Evolutionary conservation across 192 early-diverging fungal genomes (phyloP), one percentile per base, ranked within the genome.

Genomic region (Linnemannia elongata): DNA sequence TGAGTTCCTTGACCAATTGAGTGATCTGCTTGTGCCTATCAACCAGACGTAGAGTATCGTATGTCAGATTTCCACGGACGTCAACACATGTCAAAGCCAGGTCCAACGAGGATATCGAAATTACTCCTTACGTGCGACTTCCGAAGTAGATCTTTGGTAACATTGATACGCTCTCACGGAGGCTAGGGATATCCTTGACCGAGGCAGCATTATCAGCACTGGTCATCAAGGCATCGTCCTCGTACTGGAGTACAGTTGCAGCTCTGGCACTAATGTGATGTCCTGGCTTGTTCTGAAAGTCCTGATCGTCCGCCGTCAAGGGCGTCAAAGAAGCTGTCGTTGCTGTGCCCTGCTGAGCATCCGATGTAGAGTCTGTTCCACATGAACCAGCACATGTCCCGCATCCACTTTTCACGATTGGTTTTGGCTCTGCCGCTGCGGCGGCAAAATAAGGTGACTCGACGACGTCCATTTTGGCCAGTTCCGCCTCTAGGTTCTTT

Each of bases 1-100:
- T 88, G 30, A 94, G 77, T 45, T 94, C 92, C 17, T 81, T 81
- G 42, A 94, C 85, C 38, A 81, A 74, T 74, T 94, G 93, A 8
- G 90, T 90, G 30, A 94, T 89, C 81, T 94, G 93, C 38, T 92
- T 90, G 72, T 94, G 93, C 4, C 93, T 94, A 49, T 87, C 39
- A 87, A 12, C 80, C 68, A 78, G 55, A 91, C 22, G 20, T n/a
- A 10, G 20, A 36, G 7, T 24, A 69, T 13, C 30, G 13, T 1
- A 10, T 76, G 6, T 60, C 55, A 52, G 36, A 76, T 54, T 54
- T 22, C n/a, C 36, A 60, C 44, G 49, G 36, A 76, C 20, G 17
- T 41, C 36, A 60, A 33, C 9, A 66, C 60, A 12, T 9, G 12
- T 15, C 30, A 9, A 27, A 15, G 6, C 13, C 9, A 12, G 33